Base-by-base conservation (phyloP, 2,329 filamentous ascomycete species). In the Tricladium varicosporioides region DNA sequence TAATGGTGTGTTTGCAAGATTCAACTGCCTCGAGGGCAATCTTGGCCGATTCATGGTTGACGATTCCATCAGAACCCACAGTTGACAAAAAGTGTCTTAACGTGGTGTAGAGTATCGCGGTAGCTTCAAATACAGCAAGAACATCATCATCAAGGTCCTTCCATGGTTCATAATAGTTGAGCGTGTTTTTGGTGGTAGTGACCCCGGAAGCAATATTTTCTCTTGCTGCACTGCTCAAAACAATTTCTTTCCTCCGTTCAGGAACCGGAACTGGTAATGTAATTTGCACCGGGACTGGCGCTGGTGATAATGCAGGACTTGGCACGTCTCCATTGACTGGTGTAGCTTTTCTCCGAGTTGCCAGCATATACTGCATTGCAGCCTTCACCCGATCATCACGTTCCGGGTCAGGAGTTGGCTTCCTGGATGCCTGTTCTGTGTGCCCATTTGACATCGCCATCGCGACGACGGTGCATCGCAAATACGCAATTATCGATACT, bases 141-240 rank as follows among this genome's bases (percentile, higher is more conserved):
- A 54, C 48, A 19, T 54, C 45, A 18, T 44, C 53, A 45, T 54
- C 53, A 33, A 54, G 42, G 16, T 54, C 36, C 7, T 18, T 31
- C 46, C 45, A 54, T 31, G 36, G 22, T 27, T n/a, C 27, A n/a
- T 54, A 49, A 27, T 54, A 18, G 13, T 48, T 8, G 22, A 54
- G 45, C 8, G 36, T 54, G 14, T 40, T 36, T 44, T 54, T 46
- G 4, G 45, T 33, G n/a, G 36, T 40, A 13, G 10, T 40, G 10
- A 40, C 36, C 11, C 11, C 36, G 10, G 36, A 11, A 4, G 10
- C 36, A n/a, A 40, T 40, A 40, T n/a, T 40, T 40, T 40, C 36
- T n/a, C 10, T 11, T 40, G 36, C 36, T 13, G 36, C n/a, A 40
- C 36, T 40, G 36, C 36, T 40, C 36, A 40, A n/a, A 11, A 40